A percentile compares a stretch with the other conserved stretches of the same genome.
Evolutionary conservation across 306 rosid species (phyloP).

Genomic region (Inga leiocalycina): DNA sequence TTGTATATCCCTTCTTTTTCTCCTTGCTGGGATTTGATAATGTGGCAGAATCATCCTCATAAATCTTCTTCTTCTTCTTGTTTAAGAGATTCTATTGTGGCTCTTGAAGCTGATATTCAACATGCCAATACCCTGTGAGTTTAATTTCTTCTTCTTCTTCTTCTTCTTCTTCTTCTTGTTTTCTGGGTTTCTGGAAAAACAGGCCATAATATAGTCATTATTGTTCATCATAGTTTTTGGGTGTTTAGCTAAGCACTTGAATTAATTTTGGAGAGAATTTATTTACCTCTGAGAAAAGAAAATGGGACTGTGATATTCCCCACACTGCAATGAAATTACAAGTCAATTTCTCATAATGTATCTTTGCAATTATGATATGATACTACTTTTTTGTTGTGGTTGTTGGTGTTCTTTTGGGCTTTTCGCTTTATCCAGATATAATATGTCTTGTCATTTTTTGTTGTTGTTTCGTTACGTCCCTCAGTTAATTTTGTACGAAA

Average conservation of each 20-base stretch:
- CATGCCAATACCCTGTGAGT: constrained; percentile 75
- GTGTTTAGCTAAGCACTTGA: not conserved
- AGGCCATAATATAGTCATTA: not conserved
- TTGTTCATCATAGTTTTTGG: too few species aligned
- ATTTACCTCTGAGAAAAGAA: not conserved
- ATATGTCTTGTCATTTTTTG: not conserved
- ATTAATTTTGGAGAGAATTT: not conserved
- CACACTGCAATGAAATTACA: not conserved
- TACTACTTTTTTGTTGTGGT: too few species aligned
- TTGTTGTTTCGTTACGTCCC: not conserved
- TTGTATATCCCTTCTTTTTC: not conserved
- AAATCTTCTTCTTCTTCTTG: constrained; percentile 33
- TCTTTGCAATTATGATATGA: not conserved
- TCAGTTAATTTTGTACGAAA: not conserved
- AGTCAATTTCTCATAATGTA: not conserved
- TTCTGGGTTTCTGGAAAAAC: not conserved
- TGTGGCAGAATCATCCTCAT: constrained; percentile 58
- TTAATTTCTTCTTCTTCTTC: not conserved
- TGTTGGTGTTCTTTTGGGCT: not conserved
- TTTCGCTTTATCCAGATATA: not conserved
- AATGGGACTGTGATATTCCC: not conserved
- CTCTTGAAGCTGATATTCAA: constrained; percentile 72
- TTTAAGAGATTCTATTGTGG: constrained; percentile 62
- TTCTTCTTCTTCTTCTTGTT: not conserved
- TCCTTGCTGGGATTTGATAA: constrained; percentile 23